Conservation (phyloP, 2,329 filamentous ascomycete species). For the Calonectria honghensis region DNA sequence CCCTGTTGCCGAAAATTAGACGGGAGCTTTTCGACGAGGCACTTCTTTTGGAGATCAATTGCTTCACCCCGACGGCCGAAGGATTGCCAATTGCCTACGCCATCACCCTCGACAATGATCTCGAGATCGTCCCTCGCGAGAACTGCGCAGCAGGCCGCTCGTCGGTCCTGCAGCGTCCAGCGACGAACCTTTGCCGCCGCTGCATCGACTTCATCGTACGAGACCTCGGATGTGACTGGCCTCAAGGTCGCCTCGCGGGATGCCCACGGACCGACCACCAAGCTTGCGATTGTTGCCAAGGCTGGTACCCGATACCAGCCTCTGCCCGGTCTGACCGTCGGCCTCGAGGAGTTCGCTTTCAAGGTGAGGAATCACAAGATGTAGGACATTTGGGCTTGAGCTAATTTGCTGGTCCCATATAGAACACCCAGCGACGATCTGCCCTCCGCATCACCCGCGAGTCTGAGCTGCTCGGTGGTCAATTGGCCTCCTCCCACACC, state of each 20-base stretch:
- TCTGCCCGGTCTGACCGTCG: conserved; percentile 90
- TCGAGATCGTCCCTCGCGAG: conserved; percentile 76
- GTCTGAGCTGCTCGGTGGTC: conserved; percentile 93
- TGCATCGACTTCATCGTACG: conserved; percentile 85
- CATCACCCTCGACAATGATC: conserved; percentile 76
- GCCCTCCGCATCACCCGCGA: conserved; percentile 95
- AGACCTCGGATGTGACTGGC: conserved; percentile 88
- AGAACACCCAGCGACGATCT: conserved; percentile 92
- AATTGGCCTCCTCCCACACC: conserved; percentile 91
- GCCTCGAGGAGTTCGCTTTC: conserved; percentile 96
- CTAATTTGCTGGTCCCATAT: conserved; percentile 67
- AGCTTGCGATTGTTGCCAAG: conserved; percentile 93
- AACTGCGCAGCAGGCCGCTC: conserved; percentile 75
- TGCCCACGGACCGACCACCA: conserved; percentile 89
- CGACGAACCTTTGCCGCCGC: conserved; percentile 76
- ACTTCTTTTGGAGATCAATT: conserved; percentile 65
- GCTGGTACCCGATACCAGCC: conserved; percentile 95
- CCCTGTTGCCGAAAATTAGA: conserved; percentile 65
- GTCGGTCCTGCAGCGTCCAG: conserved; percentile 75
- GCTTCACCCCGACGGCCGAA: conserved; percentile 63
- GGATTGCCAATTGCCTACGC: conserved; percentile 73
- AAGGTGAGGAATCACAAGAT: conserved; percentile 76
- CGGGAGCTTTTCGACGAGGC: conserved; percentile 65
- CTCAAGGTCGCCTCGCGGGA: conserved; percentile 96
- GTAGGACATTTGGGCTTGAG: conserved; percentile 56